Evolutionary conservation across 805 yeast species (phyloP).

Genomic region (Hemisphaericaspora nanyangensis): DNA sequence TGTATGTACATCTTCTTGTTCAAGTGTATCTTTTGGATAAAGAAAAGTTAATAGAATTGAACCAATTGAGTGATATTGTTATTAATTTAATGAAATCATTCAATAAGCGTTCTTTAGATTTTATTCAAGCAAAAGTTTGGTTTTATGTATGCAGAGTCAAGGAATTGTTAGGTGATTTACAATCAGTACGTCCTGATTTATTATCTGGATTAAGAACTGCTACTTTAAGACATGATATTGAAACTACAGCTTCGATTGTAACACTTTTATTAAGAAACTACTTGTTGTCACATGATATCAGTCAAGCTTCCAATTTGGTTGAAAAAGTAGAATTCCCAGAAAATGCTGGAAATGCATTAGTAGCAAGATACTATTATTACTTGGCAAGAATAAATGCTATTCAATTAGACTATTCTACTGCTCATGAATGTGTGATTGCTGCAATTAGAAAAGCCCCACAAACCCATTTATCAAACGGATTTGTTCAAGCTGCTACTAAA

Average conservation of each 20-base stretch:
- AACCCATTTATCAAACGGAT: slow-evolving; percentile 78
- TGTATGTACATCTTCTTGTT: slow-evolving; percentile 72
- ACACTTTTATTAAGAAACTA: slow-evolving; percentile 84
- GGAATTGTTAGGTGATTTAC: slow-evolving; percentile 55
- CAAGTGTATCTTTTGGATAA: slow-evolving; percentile 74
- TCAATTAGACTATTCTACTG: slow-evolving; percentile 87
- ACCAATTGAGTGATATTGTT: slow-evolving; percentile 50
- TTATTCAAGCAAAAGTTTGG: slow-evolving; percentile 88
- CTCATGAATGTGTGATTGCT: slow-evolving; percentile 86
- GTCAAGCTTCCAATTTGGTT: slow-evolving; percentile 84
- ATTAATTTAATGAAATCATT: slow-evolving; percentile 55
- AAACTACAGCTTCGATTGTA: slow-evolving; percentile 82
- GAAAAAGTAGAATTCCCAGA: slow-evolving; percentile 87
- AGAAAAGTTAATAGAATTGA: slow-evolving; percentile 45
- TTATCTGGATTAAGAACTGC: slow-evolving; percentile 80
- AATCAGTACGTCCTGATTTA: slow-evolving; percentile 64
- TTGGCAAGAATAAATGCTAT: slow-evolving; percentile 87
- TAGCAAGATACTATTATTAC: slow-evolving; percentile 88
- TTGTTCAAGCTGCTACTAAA: slow-evolving; percentile 85
- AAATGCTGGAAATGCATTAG: slow-evolving; percentile 79
- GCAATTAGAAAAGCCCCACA: slow-evolving; percentile 97
- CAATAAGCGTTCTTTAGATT: slow-evolving; percentile 81
- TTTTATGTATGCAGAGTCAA: slow-evolving; percentile 79
- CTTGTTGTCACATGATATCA: slow-evolving; percentile 71
- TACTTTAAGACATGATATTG: slow-evolving; percentile 86